Conservation (phyloP, 179 eudicot species). For the Patellifolia procumbens region DNA sequence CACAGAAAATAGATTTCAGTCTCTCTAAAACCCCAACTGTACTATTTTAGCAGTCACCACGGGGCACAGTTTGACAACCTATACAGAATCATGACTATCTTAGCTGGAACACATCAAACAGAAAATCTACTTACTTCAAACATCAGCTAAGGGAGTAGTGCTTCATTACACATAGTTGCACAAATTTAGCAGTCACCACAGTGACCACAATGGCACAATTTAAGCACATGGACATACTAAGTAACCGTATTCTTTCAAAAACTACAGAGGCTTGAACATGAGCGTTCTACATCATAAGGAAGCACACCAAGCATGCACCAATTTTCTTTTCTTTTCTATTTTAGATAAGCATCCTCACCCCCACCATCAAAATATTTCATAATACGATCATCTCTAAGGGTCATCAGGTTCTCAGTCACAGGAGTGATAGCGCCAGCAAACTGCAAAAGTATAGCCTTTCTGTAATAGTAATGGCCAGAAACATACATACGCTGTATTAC, state of each 20-base stretch:
- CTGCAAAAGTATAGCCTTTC: background rate
- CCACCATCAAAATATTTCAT: background rate
- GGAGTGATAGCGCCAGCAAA: background rate
- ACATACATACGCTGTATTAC: background rate
- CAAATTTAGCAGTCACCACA: background rate
- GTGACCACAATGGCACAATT: too few relatives aligned
- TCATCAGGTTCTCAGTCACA: background rate
- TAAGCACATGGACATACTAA: background rate
- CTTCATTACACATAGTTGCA: background rate
- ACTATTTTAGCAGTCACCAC: too few relatives aligned
- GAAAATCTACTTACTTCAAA: background rate
- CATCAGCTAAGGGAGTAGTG: background rate
- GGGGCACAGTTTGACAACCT: too few relatives aligned
- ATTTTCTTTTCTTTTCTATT: background rate
- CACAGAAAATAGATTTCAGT: too few relatives aligned
- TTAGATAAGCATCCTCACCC: background rate
- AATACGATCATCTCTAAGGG: background rate
- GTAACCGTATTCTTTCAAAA: background rate
- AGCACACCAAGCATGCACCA: background rate
- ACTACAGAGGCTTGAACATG: background rate
- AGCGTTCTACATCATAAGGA: background rate
- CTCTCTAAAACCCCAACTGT: too few relatives aligned
- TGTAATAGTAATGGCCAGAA: background rate
- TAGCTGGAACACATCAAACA: background rate
- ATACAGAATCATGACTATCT: background rate